A percentile compares a stretch with the other conserved stretches of the same genome.
These are phyloP conservation scores for Emericellopsis terricola DNA, from an alignment of 495 filamentous ascomycete species.

Conservation along the genomic window DNA sequence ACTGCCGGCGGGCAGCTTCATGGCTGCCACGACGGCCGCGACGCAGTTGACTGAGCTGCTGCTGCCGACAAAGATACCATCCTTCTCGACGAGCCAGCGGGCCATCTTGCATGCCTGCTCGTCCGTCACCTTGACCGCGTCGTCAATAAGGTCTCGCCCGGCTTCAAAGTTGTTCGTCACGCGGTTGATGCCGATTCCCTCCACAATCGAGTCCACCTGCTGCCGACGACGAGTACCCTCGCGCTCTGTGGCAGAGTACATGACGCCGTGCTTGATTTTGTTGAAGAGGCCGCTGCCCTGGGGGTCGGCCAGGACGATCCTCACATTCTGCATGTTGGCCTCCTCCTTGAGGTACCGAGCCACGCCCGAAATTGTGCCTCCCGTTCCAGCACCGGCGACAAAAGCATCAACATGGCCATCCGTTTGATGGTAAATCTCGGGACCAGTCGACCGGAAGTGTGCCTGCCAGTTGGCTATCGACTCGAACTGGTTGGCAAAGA, in stretches of 20 bases:
- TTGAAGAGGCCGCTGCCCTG: constrained; percentile 91
- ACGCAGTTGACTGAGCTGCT: constrained; percentile 94
- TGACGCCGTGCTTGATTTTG: constrained; percentile 75
- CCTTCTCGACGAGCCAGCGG: constrained; percentile 84
- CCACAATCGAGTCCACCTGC: constrained; percentile 91
- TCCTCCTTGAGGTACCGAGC: constrained; percentile 61
- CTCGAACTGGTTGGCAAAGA: constrained; percentile 97
- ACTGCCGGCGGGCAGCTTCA: constrained; percentile 46
- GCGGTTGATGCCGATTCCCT: constrained; percentile 89
- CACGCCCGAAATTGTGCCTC: constrained; percentile 82
- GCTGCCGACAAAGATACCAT: constrained; percentile 87
- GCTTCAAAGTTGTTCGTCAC: constrained; percentile 83
- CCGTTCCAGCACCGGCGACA: constrained; percentile 88
- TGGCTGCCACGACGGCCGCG: constrained; percentile 65
- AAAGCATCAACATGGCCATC: constrained; percentile 69
- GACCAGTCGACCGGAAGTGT: constrained; percentile 68
- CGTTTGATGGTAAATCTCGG: constrained; percentile 73
- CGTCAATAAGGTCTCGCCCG: constrained; percentile 67
- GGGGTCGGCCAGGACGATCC: constrained; percentile 79
- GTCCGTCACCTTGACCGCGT: constrained; percentile 84
- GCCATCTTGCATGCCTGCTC: constrained; percentile 86
- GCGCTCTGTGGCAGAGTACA: constrained; percentile 76
- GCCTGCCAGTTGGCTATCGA: constrained; percentile 71
- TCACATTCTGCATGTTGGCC: constrained; percentile 28
- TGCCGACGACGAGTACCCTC: constrained; percentile 77